These are phyloP conservation scores for Trametes gibbosa DNA, from an alignment of 768 basidiomycete species.

Conservation along the genomic window DNA sequence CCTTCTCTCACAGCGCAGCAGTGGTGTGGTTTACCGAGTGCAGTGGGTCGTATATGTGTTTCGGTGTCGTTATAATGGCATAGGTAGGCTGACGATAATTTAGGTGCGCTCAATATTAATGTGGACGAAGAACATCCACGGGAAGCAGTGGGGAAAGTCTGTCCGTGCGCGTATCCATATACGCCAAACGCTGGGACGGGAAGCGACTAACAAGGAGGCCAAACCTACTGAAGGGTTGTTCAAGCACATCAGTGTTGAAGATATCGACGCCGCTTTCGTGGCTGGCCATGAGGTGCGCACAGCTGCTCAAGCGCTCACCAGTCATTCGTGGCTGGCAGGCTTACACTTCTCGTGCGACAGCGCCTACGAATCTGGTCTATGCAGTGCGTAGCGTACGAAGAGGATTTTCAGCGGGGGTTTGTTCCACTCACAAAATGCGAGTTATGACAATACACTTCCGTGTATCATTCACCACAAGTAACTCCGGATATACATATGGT, in stretches of 20 bases:
- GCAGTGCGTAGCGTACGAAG: slow-evolving; percentile 42
- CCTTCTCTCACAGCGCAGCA: slow-evolving; percentile 27
- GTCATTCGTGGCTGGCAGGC: background rate
- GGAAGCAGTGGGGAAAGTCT: slow-evolving; percentile 28
- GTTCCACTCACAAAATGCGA: background rate
- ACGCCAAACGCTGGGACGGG: slow-evolving; percentile 25
- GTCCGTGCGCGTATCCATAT: slow-evolving; percentile 30
- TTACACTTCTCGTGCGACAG: slow-evolving; percentile 17
- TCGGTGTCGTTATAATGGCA: background rate
- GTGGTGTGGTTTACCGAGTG: slow-evolving; percentile 20
- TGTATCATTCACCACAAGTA: no score
- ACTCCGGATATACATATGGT: no score
- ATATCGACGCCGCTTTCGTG: slow-evolving; percentile 30
- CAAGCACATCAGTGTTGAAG: slow-evolving; percentile 22
- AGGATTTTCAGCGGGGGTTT: slow-evolving; percentile 34
- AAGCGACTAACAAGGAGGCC: slow-evolving; percentile 29
- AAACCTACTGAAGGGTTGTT: slow-evolving; percentile 14
- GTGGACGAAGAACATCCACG: slow-evolving; percentile 28
- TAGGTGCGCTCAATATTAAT: slow-evolving; percentile 27
- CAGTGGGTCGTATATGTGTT: background rate
- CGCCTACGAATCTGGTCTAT: slow-evolving; percentile 36
- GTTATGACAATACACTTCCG: no score
- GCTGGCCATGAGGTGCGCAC: slow-evolving; percentile 33
- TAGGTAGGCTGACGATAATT: background rate
- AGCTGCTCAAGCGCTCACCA: background rate